Evolutionary conservation across 768 basidiomycete genomes (phyloP).

Genomic region (Kwoniella botswanensis): DNA sequence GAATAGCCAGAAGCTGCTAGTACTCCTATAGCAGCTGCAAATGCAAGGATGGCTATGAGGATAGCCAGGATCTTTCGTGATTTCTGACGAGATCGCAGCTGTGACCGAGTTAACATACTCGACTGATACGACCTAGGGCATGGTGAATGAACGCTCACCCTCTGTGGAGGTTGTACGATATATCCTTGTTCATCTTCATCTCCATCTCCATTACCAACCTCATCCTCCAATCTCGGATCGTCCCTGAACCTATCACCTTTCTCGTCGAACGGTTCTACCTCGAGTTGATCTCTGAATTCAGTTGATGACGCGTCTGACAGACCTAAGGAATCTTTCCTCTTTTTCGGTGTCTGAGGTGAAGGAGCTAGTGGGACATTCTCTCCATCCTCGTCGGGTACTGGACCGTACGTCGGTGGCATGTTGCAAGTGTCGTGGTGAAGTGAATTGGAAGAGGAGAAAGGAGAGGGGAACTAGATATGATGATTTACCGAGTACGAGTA

Average conservation of each 20-base stretch:
- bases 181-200: constrained; percentile 43
- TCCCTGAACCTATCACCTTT: constrained; percentile 48
- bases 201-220: constrained; percentile 35
- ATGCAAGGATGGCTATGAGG: constrained; percentile 66
- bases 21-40: constrained; percentile 74
- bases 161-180: constrained; percentile 33
- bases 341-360: background rate
- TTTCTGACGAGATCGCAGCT: constrained; percentile 41
- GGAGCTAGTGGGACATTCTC: constrained; percentile 12
- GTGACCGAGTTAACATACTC: background rate
- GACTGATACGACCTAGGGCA: background rate
- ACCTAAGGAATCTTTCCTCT: constrained; percentile 11
- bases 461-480: background rate
- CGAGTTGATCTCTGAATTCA: constrained; percentile 47
- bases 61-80: constrained; percentile 66
- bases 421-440: background rate
- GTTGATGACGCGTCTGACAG: constrained; percentile 42
- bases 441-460: background rate
- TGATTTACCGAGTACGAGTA: too few relatives aligned
- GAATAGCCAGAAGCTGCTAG: constrained; percentile 74
- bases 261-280: constrained; percentile 49
- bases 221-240: constrained; percentile 41
- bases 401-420: constrained; percentile 27
- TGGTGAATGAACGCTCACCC: constrained; percentile 36
- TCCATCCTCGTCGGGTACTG: constrained; percentile 8